These are phyloP conservation scores for Gloeopeniophorella convolvens DNA, from an alignment of 768 basidiomycete genomes.

Conservation along the genomic window DNA sequence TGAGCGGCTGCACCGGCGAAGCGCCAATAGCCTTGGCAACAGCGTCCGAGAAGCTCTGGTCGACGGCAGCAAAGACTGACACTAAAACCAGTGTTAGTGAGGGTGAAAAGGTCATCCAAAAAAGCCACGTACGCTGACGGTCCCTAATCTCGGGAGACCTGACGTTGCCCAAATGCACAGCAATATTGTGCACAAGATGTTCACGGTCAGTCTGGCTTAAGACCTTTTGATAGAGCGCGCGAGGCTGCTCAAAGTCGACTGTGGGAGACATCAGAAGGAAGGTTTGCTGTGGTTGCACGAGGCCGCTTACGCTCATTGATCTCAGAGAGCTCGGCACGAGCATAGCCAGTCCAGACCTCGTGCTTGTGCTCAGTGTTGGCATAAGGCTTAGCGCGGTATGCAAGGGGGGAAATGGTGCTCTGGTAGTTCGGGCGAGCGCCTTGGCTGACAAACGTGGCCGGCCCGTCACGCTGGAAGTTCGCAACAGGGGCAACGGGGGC, in stretches of 20 bases:
- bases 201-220: conserved; percentile 54
- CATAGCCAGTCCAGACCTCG: conserved; percentile 69
- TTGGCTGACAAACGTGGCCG: conserved; percentile 64
- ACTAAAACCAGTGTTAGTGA: conserved; percentile 35
- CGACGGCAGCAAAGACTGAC: conserved; percentile 73
- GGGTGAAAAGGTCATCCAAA: background rate
- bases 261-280: conserved; percentile 5
- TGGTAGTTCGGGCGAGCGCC: conserved; percentile 85
- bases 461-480: conserved; percentile 93
- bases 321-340: conserved; percentile 61
- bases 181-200: conserved; percentile 61
- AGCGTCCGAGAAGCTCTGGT: conserved; percentile 66
- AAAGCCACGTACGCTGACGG: conserved; percentile 51
- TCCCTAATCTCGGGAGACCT: conserved; percentile 56
- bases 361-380: conserved; percentile 38
- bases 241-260: conserved; percentile 87
- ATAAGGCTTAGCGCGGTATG: conserved; percentile 46
- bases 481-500: conserved; percentile 62
- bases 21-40: conserved; percentile 71
- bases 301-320: conserved; percentile 67
- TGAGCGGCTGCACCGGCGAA: conserved; percentile 50
- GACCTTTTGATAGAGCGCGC: conserved; percentile 61
- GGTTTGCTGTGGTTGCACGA: background rate
- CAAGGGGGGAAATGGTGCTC: conserved; percentile 66
- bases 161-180: conserved; percentile 53